Conservation (phyloP, 768 basidiomycete species). For the Psilocybe sp. region DNA sequence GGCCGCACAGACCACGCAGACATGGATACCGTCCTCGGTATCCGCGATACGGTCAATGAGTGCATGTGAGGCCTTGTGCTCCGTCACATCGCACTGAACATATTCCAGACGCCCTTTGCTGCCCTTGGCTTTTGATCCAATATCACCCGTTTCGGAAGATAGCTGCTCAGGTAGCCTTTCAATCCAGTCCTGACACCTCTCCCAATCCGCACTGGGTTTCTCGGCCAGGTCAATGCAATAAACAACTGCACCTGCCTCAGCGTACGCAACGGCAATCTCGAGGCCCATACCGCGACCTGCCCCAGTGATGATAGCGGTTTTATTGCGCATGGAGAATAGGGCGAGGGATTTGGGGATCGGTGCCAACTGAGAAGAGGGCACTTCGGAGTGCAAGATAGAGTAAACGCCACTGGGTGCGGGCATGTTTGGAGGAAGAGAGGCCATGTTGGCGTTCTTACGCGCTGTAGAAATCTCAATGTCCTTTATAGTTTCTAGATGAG, state of each 20-base stretch:
- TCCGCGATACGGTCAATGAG: constrained; percentile 49
- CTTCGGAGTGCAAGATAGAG: too few relatives aligned
- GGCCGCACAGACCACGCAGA: constrained; percentile 67
- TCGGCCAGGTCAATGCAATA: constrained; percentile 64
- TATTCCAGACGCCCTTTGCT: constrained; percentile 45
- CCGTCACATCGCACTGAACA: constrained; percentile 51
- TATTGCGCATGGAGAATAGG: too few relatives aligned
- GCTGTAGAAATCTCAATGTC: too few relatives aligned
- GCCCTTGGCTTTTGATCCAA: too few relatives aligned
- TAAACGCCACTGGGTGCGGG: too few relatives aligned
- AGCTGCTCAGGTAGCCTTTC: constrained; percentile 24
- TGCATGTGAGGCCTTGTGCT: constrained; percentile 47
- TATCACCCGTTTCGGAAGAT: too few relatives aligned
- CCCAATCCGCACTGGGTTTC: constrained; percentile 47
- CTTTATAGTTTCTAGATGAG: too few relatives aligned
- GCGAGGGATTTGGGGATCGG: too few relatives aligned
- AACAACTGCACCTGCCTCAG: constrained; percentile 26
- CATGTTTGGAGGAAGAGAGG: too few relatives aligned
- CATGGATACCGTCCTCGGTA: constrained; percentile 59
- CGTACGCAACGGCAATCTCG: constrained; percentile 23
- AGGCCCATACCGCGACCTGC: constrained; percentile 27
- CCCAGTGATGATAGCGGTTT: constrained; percentile 17
- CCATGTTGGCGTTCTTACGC: too few relatives aligned
- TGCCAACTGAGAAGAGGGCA: too few relatives aligned
- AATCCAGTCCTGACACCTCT: constrained; percentile 44